Percentiles rank a stretch among this genome's conserved stretches.
These are phyloP conservation scores for Kregervanrija fluxuum DNA, from an alignment of 805 yeast species.

Conservation along the genomic window DNA sequence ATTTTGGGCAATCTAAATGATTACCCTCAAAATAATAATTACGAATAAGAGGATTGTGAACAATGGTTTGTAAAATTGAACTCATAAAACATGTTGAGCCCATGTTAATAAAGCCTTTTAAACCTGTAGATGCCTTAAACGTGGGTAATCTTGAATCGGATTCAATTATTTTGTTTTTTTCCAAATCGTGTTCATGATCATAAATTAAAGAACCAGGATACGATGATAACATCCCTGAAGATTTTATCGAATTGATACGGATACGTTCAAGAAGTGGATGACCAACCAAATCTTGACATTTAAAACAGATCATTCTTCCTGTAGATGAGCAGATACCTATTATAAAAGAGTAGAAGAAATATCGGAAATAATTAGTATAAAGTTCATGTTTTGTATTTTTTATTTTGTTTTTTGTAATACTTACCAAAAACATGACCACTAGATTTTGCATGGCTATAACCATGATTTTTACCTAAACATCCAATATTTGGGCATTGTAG, in stretches of 20 bases:
- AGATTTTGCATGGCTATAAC: slow-evolving; percentile 37
- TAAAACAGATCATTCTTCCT: slow-evolving; percentile 71
- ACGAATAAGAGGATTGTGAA: slow-evolving; percentile 86
- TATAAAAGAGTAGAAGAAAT: neutral
- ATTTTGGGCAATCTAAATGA: slow-evolving; percentile 50
- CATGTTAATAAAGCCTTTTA: slow-evolving; percentile 84
- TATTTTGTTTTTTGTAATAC: slow-evolving; percentile 7
- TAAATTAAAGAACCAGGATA: slow-evolving; percentile 28
- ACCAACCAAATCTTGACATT: slow-evolving; percentile 66
- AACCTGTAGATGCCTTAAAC: slow-evolving; percentile 60
- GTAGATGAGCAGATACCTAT: slow-evolving; percentile 51
- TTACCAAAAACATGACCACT: slow-evolving; percentile 48
- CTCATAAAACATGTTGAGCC: slow-evolving; percentile 98
- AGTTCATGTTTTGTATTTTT: neutral
- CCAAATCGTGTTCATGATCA: slow-evolving; percentile 20
- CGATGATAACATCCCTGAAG: slow-evolving; percentile 12
- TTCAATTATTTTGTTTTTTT: slow-evolving; percentile 21
- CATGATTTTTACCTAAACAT: slow-evolving; percentile 48
- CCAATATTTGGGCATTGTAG: slow-evolving; percentile 75
- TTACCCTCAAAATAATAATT: slow-evolving; percentile 69
- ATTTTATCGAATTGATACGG: slow-evolving; percentile 28
- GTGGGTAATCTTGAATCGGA: slow-evolving; percentile 36
- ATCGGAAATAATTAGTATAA: slow-evolving; percentile 15
- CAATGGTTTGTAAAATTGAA: slow-evolving; percentile 77
- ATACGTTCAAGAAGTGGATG: slow-evolving; percentile 51